Conservation (phyloP, 2,329 filamentous ascomycete species). For the Penicillium sp. region DNA sequence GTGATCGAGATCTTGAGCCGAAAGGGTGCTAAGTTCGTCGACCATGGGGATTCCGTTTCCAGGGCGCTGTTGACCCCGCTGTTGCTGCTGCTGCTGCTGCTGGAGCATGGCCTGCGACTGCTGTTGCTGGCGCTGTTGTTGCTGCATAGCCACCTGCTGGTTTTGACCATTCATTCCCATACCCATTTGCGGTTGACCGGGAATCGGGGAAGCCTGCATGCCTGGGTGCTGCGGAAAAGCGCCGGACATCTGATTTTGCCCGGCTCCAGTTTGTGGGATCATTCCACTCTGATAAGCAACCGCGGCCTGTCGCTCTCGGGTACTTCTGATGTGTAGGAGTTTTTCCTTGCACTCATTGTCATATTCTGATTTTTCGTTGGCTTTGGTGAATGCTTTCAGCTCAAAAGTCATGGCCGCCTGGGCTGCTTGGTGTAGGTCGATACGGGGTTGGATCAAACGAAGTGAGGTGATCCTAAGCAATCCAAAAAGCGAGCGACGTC, state of each 20-base stretch:
- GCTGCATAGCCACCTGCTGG: constrained; percentile 34
- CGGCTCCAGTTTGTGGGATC: constrained; percentile 35
- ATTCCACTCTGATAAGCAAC: constrained; percentile 40
- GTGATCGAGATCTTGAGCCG: constrained; percentile 42
- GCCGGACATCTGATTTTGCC: constrained; percentile 42
- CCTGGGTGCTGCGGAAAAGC: constrained; percentile 49
- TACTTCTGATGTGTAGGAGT: constrained; percentile 44
- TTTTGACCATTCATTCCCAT: constrained; percentile 36
- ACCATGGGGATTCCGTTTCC: constrained; percentile 26
- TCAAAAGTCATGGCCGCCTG: constrained; percentile 45
- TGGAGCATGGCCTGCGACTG: constrained; percentile 30
- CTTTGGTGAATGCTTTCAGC: constrained; percentile 44
- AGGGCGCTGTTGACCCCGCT: constrained; percentile 33
- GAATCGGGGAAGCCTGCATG: constrained; percentile 51
- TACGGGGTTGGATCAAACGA: constrained; percentile 44
- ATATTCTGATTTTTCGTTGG: constrained; percentile 43
- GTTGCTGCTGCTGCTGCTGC: constrained; percentile 26
- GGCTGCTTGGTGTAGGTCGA: constrained; percentile 38
- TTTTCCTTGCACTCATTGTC: constrained; percentile 45
- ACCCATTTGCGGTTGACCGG: constrained; percentile 37
- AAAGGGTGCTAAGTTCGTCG: constrained; percentile 38
- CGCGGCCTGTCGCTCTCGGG: constrained; percentile 43
- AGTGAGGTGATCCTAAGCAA: constrained; percentile 44
- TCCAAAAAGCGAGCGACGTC: constrained; percentile 5
- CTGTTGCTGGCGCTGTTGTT: constrained; percentile 34